These are phyloP conservation scores for Lodderomyces beijingensis DNA, from an alignment of 1,139 yeast species.

Conservation along the genomic window DNA sequence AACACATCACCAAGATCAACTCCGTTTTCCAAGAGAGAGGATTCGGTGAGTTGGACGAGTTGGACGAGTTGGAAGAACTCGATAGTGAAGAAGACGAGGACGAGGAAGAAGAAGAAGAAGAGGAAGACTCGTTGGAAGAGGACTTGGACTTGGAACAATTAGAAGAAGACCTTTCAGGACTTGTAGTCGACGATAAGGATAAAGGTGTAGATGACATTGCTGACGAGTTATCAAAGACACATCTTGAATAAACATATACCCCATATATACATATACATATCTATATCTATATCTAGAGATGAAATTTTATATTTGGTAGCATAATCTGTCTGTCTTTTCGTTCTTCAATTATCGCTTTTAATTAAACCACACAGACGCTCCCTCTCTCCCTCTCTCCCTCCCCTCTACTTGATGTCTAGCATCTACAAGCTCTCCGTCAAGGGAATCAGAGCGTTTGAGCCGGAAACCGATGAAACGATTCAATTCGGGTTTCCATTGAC, in stretches of 20 bases:
- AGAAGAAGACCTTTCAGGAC: conserved; percentile 53
- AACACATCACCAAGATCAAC: conserved; percentile 28
- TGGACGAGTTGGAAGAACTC: conserved; percentile 90
- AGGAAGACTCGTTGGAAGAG: conserved; percentile 42
- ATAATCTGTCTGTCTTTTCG: neutral
- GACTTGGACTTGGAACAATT: conserved; percentile 53
- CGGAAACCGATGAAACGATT: conserved; percentile 76
- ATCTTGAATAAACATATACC: conserved; percentile 28
- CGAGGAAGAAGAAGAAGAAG: conserved; percentile 62
- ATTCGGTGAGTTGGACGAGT: conserved; percentile 78
- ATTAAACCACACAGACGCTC: too few species aligned
- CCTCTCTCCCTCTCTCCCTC: too few species aligned
- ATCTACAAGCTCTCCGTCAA: conserved; percentile 76
- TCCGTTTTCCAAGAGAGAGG: conserved; percentile 71
- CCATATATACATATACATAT: too few species aligned
- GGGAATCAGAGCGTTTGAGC: conserved; percentile 89
- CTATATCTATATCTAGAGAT: too few species aligned
- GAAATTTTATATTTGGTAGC: too few species aligned
- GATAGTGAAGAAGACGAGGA: conserved; percentile 81
- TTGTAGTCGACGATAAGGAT: conserved; percentile 21
- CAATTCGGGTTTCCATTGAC: conserved; percentile 91
- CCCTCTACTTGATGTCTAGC: conserved; percentile 58
- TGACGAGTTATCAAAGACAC: conserved; percentile 52
- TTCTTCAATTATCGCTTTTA: neutral
- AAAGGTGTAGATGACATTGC: conserved; percentile 57